phyloP scores from a whole-genome alignment of 2,329 filamentous ascomycete genomes.

The Fusarium sulawesiense region DNA sequence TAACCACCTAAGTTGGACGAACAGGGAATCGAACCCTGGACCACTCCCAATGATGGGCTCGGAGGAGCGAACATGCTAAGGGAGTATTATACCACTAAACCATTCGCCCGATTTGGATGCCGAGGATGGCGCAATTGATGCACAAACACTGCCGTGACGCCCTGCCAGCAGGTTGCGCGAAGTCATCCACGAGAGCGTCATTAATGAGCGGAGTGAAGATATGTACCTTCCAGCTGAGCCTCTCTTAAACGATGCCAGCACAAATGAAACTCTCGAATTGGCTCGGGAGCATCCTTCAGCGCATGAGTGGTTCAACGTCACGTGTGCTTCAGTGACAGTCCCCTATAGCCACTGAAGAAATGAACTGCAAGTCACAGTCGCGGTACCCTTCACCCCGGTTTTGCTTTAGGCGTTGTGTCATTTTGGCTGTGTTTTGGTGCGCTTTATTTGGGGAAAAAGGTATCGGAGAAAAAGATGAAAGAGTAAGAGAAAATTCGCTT shows the following conservation, averaged over 20 bases:
- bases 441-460: rapidly evolving
- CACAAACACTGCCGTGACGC: rapidly evolving
- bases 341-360: background rate
- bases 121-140: too few relatives aligned
- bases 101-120: conserved; percentile 30
- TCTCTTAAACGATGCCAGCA: background rate
- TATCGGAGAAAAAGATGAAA: too few relatives aligned
- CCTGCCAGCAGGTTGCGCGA: background rate
- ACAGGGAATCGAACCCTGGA: conserved; percentile 42
- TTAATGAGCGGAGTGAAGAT: background rate
- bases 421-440: too few relatives aligned
- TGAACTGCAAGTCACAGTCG: background rate
- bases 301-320: background rate
- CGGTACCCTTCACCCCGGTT: too few relatives aligned
- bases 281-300: background rate
- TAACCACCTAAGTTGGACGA: conserved; percentile 32
- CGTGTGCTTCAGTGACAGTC: background rate
- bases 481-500: too few relatives aligned
- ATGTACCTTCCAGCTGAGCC: background rate
- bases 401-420: too few relatives aligned
- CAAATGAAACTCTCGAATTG: background rate
- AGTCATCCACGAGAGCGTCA: rapidly evolving
- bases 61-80: conserved; percentile 20
- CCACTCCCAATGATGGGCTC: conserved; percentile 26
- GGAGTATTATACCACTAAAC: conserved; percentile 43